Evolutionary conservation across 768 basidiomycete species (phyloP), one percentile per base, ranked within the genome.

Genomic region (Psilocybe azurescens): DNA sequence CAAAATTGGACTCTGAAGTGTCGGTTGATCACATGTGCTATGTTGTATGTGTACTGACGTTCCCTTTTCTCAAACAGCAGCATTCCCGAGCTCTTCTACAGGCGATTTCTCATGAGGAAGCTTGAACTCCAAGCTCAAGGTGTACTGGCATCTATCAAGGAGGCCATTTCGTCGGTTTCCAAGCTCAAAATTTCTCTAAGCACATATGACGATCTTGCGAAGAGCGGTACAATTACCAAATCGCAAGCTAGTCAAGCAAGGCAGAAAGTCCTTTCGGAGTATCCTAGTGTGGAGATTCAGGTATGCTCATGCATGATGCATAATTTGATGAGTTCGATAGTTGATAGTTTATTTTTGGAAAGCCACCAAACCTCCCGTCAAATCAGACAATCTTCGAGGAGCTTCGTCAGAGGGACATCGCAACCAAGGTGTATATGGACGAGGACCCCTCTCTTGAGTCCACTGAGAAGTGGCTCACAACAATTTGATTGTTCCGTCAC

Each of bases 101-200:
- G n/a, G 11, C 9, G 48, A 18, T 49, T 49, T 49, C 48, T 49
- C 48, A 49, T 49, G 48, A 49, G 48, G 48, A 49, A 49, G 48
- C 48, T 49, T 49, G 48, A 49, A 49, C 9, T 49, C 48, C 48
- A 49, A 49, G n/a, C n/a, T 13, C 48, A 49, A 49, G 48, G n/a
- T 49, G 9, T 49, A 9, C 48, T 49, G n/a, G 48, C 48, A 18
- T 49, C 9, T 16, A 18, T 49, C 48, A 49, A 49, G n/a, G n/a
- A 49, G 48, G 48, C 48, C 9, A 7, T 49, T 49, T 16, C 48
- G 8, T 9, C 48, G 11, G 48, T 49, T 18, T 13, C 48, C 11
- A 18, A 49, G 48, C 9, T 49, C n/a, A 39, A 14, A 14, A 39
- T 14, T 14, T 8, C 38, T 14, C 38, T 39, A 14, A 14, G 38